Evolutionary conservation across 805 yeast species (phyloP), one percentile per base, ranked within the genome.

Genomic region (Candida mattraensis): DNA sequence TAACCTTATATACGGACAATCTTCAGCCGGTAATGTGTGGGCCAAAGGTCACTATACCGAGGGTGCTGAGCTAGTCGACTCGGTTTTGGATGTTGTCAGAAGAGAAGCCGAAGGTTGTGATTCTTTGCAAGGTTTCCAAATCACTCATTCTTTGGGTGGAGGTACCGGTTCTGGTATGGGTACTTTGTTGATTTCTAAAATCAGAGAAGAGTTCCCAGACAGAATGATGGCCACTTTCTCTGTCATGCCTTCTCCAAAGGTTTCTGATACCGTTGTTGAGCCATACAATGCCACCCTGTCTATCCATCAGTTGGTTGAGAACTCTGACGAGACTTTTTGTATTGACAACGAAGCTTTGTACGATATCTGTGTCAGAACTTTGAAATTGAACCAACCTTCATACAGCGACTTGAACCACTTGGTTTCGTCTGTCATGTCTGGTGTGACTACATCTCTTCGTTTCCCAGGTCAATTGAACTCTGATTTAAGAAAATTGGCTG

Each of bases 81-180:
- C 87, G 16, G 95, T 88, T 14, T 66, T 88, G 73, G 96, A 88
- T 50, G 87, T 84, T 22, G 78, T 88, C 30, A 80, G 96, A 69
- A 82, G 96, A 64, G 96, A 88, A 66, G 95, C 94, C 21, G 96
- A 88, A 69, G 83, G 83, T 27, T 80, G 94, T 63, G 96, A 88
- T 62, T 83, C 94, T 44, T 74, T 88, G 53, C 96, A 88, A 70
- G 96, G 96, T 51, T 88, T 88, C 78, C 96, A 88, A 68, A 82
- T 88, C 59, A 71, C 87, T 20, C 88, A 81, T 58, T 81, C 87
- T 18, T 66, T 81, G 24, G 88, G 88, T 57, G 88, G 96, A 67
- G 96, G 96, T 71, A 88, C 96, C 37, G 96, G 96, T 58, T 86
- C 96, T 20, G 96, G 96, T 65, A 80, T 88, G 87, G 96, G 96